Evolutionary conservation across 2,329 filamentous ascomycete genomes (phyloP), one percentile per base, ranked within the genome.

Genomic region (Raffaelea arxii): DNA sequence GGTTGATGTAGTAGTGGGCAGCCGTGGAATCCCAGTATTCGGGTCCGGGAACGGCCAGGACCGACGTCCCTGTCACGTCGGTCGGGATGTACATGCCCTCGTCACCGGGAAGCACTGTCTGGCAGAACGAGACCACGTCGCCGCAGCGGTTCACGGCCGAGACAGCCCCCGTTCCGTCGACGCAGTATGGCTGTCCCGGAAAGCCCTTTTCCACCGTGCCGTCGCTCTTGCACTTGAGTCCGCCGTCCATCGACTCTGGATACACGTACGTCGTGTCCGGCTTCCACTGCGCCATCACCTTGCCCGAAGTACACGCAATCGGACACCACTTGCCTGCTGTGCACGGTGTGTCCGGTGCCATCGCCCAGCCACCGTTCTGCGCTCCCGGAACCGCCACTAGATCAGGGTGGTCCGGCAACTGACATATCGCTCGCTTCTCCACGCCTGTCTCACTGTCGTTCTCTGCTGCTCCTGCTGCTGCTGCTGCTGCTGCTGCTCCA

Each of bases 61-160:
- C 74, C n/a, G 70, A 68, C 10, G 61, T 62, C 51, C 69, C 65
- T 21, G 69, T 58, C 41, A 89, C 80, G 51, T 80, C 63, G n/a
- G 84, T 90, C 16, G 84, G 84, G 56, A 89, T 89, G 54, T 89
- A 70, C 84, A 90, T 90, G 50, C 82, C 82, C 66, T 90, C 85
- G 56, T 87, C 83, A 43, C 85, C 85, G 18, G 85, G 85, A 50
- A 89, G 65, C 14, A 88, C 82, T 4, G 85, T 90, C 65, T 90
- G 85, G 64, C 85, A 90, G 65, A 85, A 86, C 3, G 85, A 78
- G 46, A 88, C 74, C 14, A 72, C 58, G 30, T 69, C 66, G 39
- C 76, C 73, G 51, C 74, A 77, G 54, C 81, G 80, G 68, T 88
- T 90, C 50, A 79, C 69, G 30, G 75, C 84, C 47, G 71, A 67